Evolutionary conservation across 140 eudicot genomes (phyloP).

Genomic region (Erigeron philadelphicus): DNA sequence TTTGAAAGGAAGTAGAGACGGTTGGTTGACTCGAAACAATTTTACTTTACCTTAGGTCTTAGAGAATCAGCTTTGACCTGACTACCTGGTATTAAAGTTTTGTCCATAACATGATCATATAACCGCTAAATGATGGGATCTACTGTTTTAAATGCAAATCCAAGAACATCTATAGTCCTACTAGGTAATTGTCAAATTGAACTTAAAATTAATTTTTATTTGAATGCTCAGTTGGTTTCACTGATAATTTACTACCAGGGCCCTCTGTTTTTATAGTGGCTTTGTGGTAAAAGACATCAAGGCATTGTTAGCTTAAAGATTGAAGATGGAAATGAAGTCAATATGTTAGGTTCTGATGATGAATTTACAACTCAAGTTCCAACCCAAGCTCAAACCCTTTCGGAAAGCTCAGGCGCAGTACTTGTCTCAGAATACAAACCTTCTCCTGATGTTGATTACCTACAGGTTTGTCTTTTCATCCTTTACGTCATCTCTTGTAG

Average conservation of each 20-base stretch:
- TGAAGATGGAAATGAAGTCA: constrained; percentile 44
- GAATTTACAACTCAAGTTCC: constrained; percentile 55
- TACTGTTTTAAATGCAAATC: background rate
- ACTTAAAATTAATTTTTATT: constrained; percentile 5
- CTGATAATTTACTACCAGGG: constrained; percentile 70
- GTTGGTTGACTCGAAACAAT: background rate
- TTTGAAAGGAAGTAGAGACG: background rate
- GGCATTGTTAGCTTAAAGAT: constrained; percentile 32
- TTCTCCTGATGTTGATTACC: constrained; percentile 79
- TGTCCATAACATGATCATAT: background rate
- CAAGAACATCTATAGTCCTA: constrained; percentile 7
- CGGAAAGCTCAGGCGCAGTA: constrained; percentile 64
- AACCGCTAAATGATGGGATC: background rate
- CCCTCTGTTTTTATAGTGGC: constrained; percentile 81
- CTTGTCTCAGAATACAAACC: constrained; percentile 68
- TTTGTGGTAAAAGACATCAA: constrained; percentile 49
- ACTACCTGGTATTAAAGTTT: too few species aligned
- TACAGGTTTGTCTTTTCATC: constrained; percentile 51
- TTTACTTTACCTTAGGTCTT: background rate
- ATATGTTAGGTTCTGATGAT: constrained; percentile 72
- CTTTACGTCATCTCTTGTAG: background rate
- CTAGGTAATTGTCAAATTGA: constrained; percentile 20
- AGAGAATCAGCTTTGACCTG: background rate
- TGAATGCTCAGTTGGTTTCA: constrained; percentile 53
- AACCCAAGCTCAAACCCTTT: constrained; percentile 66